These are phyloP conservation scores for Boletus vermiculosoides DNA, from an alignment of 768 basidiomycete species.

Conservation along the genomic window DNA sequence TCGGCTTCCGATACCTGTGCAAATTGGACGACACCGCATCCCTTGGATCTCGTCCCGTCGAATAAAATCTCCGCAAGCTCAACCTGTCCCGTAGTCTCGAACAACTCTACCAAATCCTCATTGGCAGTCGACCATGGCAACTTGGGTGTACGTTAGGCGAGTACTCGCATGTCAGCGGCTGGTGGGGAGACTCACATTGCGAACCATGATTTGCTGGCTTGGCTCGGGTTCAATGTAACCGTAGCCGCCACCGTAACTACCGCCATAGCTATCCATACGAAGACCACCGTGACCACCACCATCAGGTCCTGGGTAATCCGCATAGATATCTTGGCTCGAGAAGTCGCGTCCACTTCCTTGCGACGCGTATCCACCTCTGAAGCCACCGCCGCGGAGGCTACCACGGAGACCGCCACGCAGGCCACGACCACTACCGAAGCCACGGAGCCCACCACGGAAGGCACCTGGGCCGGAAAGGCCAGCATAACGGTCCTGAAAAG, in stretches of 20 bases:
- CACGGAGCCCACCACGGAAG: constrained; percentile 57
- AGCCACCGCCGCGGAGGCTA: constrained; percentile 48
- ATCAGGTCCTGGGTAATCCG: constrained; percentile 90
- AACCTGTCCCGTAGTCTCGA: constrained; percentile 96
- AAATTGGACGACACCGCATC: constrained; percentile 95
- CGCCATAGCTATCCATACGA: constrained; percentile 38
- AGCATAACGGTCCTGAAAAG: constrained; percentile 81
- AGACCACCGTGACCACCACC: constrained; percentile 32
- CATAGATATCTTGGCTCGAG: constrained; percentile 87
- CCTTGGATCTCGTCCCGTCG: constrained; percentile 90
- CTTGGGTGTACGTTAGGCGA: constrained; percentile 39
- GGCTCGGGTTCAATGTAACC: constrained; percentile 68
- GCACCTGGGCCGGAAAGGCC: constrained; percentile 70
- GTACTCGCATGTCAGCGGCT: not conserved
- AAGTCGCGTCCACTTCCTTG: constrained; percentile 61
- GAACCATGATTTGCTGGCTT: constrained; percentile 96
- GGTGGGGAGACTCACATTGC: constrained; percentile 75
- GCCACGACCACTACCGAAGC: constrained; percentile 45
- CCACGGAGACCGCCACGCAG: constrained; percentile 28
- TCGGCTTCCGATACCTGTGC: constrained; percentile 84
- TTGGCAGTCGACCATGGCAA: constrained; percentile 99
- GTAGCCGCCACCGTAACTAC: constrained; percentile 37
- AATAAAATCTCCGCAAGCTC: constrained; percentile 93
- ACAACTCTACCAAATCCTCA: constrained; percentile 96
- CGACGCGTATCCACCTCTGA: constrained; percentile 55